Evolutionary conservation across 805 yeast genomes (phyloP).

Genomic region (Kodamaea jinghongensis): DNA sequence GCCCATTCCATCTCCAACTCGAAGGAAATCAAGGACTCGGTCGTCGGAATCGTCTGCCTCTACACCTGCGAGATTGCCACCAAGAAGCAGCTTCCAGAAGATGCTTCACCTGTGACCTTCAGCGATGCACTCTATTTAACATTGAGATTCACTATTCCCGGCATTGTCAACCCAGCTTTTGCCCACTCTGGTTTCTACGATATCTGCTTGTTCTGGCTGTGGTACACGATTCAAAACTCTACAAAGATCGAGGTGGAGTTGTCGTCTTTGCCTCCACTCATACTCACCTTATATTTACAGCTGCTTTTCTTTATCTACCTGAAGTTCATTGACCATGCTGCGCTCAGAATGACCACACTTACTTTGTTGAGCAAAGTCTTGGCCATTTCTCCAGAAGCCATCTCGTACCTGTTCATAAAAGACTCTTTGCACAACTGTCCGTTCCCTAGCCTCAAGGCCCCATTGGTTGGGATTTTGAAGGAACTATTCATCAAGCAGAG

Average conservation of each 20-base stretch:
- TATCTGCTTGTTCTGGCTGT: conserved; percentile 33
- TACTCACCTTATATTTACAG: conserved; percentile 32
- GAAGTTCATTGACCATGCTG: conserved; percentile 1
- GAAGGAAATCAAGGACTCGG: conserved; percentile 28
- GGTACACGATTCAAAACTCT: conserved; percentile 30
- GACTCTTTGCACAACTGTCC: conserved; percentile 71
- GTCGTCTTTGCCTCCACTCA: conserved; percentile 27
- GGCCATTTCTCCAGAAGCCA: conserved; percentile 53
- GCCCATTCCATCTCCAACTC: conserved; percentile 22
- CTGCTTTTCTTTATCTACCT: conserved; percentile 21
- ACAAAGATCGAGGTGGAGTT: conserved; percentile 27
- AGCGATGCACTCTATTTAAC: conserved; percentile 18
- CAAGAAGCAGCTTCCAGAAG: conserved; percentile 1
- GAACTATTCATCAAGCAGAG: conserved; percentile 50
- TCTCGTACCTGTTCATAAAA: conserved; percentile 56
- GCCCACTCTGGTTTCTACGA: conserved; percentile 24
- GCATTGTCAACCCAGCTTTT: conserved; percentile 27
- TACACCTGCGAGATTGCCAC: conserved; percentile 14
- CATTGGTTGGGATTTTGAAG: conserved; percentile 64
- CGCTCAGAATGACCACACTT: conserved; percentile 36
- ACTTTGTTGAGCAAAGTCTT: conserved; percentile 66
- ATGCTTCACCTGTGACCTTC: conserved; percentile 11
- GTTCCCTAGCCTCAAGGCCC: conserved; percentile 55
- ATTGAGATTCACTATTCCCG: conserved; percentile 34
- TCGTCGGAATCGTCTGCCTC: conserved; percentile 23